Percentiles rank a stretch among this genome's conserved stretches.
Conservation (phyloP, 2,329 filamentous ascomycete genomes). For the Fusarium drepaniforme region DNA sequence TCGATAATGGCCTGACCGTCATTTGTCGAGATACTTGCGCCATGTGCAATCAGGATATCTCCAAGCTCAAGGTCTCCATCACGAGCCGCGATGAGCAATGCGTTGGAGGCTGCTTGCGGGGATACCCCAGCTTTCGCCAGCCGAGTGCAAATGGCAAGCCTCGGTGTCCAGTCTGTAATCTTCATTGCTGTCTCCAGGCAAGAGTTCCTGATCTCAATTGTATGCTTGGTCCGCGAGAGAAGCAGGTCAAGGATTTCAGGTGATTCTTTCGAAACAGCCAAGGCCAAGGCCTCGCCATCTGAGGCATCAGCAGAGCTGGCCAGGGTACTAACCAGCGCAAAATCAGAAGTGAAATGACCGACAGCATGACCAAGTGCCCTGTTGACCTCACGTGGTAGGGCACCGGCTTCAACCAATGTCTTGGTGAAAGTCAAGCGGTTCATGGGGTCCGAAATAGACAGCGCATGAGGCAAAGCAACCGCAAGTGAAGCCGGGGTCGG, state of each 20-base stretch:
- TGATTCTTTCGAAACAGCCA: constrained; percentile 60
- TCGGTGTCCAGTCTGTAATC: constrained; percentile 52
- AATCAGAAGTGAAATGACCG: constrained; percentile 59
- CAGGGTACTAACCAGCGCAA: constrained; percentile 60
- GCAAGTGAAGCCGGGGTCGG: constrained; percentile 60
- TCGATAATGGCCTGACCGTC: constrained; percentile 67
- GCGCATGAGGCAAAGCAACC: constrained; percentile 63
- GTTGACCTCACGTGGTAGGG: constrained; percentile 61
- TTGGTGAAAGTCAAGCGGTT: constrained; percentile 64
- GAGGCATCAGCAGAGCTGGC: constrained; percentile 60
- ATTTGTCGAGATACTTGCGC: constrained; percentile 63
- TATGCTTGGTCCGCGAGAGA: constrained; percentile 52
- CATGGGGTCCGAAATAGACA: constrained; percentile 64
- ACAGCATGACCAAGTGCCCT: constrained; percentile 65
- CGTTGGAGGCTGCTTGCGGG: constrained; percentile 59
- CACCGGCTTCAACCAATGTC: constrained; percentile 63
- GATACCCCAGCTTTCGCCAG: constrained; percentile 62
- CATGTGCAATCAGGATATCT: constrained; percentile 62
- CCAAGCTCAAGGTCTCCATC: constrained; percentile 66
- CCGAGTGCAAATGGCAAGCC: constrained; percentile 58
- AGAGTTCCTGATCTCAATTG: constrained; percentile 52
- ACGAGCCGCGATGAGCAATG: constrained; percentile 63
- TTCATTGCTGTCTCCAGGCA: constrained; percentile 59
- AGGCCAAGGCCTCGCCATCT: constrained; percentile 62
- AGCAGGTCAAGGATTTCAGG: constrained; percentile 61